Conservation (phyloP, 768 basidiomycete species). For the Mycena crocata region DNA sequence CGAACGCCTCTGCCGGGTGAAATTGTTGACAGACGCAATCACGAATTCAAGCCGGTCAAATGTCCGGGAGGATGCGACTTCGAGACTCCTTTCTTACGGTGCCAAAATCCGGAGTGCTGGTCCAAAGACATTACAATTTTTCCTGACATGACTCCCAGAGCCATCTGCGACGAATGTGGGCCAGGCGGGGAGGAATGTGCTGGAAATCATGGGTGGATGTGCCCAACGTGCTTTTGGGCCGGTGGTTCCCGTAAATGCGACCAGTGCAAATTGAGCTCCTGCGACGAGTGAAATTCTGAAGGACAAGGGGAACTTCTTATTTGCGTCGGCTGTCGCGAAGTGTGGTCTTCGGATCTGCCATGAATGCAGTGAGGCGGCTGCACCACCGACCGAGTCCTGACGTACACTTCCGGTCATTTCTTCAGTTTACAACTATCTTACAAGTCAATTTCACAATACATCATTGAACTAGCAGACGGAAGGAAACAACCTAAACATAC, state of each 20-base stretch:
- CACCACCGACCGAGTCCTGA: no score
- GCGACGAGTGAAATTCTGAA: background rate
- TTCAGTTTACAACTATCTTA: background rate
- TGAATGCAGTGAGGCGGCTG: background rate
- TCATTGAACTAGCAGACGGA: background rate
- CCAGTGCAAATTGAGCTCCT: background rate
- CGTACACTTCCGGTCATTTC: background rate
- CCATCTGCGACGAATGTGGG: background rate
- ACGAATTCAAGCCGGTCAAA: background rate
- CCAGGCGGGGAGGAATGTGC: background rate
- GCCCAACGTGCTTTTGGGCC: background rate
- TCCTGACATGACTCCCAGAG: background rate
- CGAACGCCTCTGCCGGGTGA: background rate
- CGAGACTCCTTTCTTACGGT: no score
- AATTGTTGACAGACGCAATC: background rate
- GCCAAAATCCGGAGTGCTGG: background rate
- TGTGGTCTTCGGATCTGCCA: background rate
- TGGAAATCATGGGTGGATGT: background rate
- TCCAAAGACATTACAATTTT: background rate
- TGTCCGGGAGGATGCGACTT: background rate
- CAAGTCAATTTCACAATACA: background rate
- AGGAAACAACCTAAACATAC: constrained; percentile 16
- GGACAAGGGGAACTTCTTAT: background rate
- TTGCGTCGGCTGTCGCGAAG: background rate
- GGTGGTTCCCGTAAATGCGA: background rate